Conservation (phyloP, 2,329 filamentous ascomycete genomes). For the Falciphora oryzae region DNA sequence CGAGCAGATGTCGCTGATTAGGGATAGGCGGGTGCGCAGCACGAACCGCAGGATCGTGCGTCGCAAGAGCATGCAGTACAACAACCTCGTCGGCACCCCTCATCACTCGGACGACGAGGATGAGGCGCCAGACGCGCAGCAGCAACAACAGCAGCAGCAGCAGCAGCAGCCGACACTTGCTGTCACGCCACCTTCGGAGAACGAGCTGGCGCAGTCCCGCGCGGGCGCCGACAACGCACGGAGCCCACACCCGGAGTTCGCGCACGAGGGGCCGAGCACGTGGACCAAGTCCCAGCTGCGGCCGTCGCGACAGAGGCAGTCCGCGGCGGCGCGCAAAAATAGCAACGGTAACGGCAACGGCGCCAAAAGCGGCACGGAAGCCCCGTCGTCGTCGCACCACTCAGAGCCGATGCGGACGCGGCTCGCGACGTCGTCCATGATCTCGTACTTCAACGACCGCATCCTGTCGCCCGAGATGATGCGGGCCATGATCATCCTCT, state of each 20-base stretch:
- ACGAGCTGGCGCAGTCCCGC: neutral
- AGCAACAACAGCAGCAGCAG: neutral
- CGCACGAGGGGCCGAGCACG: constrained; percentile 38
- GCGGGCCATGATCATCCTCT: constrained; percentile 97
- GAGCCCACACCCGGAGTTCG: constrained; percentile 43
- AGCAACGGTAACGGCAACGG: constrained; percentile 4
- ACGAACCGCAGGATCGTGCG: constrained; percentile 74
- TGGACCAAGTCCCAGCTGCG: constrained; percentile 23
- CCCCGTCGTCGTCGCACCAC: constrained; percentile 39
- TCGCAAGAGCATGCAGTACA: constrained; percentile 85
- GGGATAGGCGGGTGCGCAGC: constrained; percentile 70
- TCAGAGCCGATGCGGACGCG: constrained; percentile 66
- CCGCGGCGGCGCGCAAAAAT: neutral
- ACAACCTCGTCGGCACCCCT: constrained; percentile 75
- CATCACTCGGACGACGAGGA: constrained; percentile 73
- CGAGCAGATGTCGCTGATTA: constrained; percentile 91
- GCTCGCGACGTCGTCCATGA: constrained; percentile 94
- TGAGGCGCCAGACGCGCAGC: constrained; percentile 29
- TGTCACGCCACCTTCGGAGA: constrained; percentile 20
- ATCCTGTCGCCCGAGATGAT: constrained; percentile 97
- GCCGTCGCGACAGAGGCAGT: constrained; percentile 10
- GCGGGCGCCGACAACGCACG: constrained; percentile 20
- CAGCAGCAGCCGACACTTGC: constrained; percentile 7
- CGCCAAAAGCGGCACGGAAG: constrained; percentile 2
- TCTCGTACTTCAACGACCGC: constrained; percentile 95